phyloP scores from a whole-genome alignment of 345 rosid species.

The Hirschfeldia incana region DNA sequence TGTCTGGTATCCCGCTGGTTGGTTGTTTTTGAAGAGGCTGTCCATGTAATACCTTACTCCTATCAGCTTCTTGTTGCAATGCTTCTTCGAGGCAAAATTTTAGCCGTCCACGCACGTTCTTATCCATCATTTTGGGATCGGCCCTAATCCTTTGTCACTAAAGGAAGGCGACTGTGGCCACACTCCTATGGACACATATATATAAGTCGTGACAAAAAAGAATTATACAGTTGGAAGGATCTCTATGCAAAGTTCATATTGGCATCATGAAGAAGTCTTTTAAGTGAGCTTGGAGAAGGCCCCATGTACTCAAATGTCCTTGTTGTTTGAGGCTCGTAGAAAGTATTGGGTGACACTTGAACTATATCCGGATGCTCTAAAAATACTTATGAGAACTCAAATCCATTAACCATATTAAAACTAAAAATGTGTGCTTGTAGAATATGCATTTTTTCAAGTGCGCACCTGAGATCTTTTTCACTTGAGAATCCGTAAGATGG shows the following conservation, averaged over 20 bases:
- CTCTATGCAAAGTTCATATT: constrained; percentile 33
- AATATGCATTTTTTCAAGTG: background rate
- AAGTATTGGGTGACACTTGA: constrained; percentile 46
- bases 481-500: constrained; percentile 60
- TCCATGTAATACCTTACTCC: constrained; percentile 52
- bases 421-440: background rate
- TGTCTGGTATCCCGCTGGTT: constrained; percentile 24
- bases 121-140: constrained; percentile 32
- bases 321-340: constrained; percentile 57
- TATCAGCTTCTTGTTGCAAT: constrained; percentile 54
- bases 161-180: constrained; percentile 28
- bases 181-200: constrained; percentile 6
- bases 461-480: constrained; percentile 30
- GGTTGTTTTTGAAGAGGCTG: constrained; percentile 20
- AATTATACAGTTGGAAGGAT: background rate
- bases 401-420: background rate
- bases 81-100: constrained; percentile 18
- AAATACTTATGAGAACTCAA: background rate
- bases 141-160: constrained; percentile 27
- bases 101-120: constrained; percentile 27
- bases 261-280: constrained; percentile 42
- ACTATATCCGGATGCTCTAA: constrained; percentile 11
- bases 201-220: background rate
- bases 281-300: constrained; percentile 41
- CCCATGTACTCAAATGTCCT: constrained; percentile 68